phyloP scores from a whole-genome alignment of 2,329 filamentous ascomycete species.

The Cercospora brassicicola region DNA sequence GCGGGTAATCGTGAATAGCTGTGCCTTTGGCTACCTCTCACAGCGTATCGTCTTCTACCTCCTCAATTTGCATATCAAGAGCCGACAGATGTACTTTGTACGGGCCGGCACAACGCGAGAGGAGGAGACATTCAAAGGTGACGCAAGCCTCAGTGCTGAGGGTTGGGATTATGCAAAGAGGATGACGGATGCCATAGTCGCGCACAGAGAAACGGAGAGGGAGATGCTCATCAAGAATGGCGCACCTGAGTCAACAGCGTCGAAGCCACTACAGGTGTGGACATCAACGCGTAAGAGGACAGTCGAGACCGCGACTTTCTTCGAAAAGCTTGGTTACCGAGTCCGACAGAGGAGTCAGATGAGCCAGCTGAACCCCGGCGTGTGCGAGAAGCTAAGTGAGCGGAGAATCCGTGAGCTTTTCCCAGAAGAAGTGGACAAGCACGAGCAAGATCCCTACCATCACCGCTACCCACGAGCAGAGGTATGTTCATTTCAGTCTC shows the following conservation, averaged over 20 bases:
- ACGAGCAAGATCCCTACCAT: constrained; percentile 93
- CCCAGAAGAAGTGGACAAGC: constrained; percentile 87
- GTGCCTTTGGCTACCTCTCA: constrained; percentile 92
- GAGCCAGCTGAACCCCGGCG: constrained; percentile 94
- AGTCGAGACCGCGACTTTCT: constrained; percentile 80
- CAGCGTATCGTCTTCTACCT: constrained; percentile 98
- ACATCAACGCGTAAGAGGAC: constrained; percentile 89
- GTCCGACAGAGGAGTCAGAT: constrained; percentile 92
- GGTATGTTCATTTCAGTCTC: constrained; percentile 51
- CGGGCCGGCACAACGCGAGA: constrained; percentile 82
- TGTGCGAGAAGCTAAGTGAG: constrained; percentile 92
- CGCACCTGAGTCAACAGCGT: constrained; percentile 61
- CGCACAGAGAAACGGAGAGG: constrained; percentile 80
- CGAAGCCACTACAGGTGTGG: constrained; percentile 87
- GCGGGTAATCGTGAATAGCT: constrained; percentile 92
- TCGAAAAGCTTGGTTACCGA: constrained; percentile 78
- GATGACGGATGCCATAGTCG: constrained; percentile 80
- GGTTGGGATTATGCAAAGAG: constrained; percentile 78
- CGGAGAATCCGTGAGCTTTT: constrained; percentile 75
- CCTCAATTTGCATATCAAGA: constrained; percentile 95
- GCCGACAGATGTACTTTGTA: constrained; percentile 88
- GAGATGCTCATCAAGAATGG: constrained; percentile 67
- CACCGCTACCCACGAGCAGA: constrained; percentile 94
- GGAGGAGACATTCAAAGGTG: constrained; percentile 87
- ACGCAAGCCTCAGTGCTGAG: constrained; percentile 77